Percentiles rank a stretch among this genome's conserved stretches.
phyloP scores from a whole-genome alignment of 2,329 filamentous ascomycete genomes.

The Alternaria sp. region DNA sequence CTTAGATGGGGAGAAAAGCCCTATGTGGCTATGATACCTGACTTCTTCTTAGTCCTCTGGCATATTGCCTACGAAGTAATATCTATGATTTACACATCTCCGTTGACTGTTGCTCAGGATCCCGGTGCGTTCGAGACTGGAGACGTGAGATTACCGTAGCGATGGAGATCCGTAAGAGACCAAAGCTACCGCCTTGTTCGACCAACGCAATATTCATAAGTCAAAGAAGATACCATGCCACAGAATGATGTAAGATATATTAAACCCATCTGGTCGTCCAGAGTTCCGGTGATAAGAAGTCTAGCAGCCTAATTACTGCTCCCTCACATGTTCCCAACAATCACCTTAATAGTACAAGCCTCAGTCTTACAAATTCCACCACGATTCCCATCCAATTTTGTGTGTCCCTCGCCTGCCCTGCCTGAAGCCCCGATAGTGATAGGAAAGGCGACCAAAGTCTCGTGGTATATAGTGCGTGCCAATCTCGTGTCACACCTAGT shows the following conservation, averaged over 20 bases:
- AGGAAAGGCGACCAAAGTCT: constrained; percentile 9
- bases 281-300: constrained; percentile 1
- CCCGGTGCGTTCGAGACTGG: not conserved
- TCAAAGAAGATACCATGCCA: not conserved
- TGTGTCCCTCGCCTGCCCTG: constrained; percentile 1
- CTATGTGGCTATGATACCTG: constrained; percentile 13
- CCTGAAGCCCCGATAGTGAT: not conserved
- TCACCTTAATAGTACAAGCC: constrained; percentile 16
- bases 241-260: constrained; percentile 11
- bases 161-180: not conserved
- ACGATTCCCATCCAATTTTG: constrained; percentile 19
- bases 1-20: constrained; percentile 1
- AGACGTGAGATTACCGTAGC: not conserved
- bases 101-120: not conserved
- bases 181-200: not conserved
- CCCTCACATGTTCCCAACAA: constrained; percentile 5
- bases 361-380: constrained; percentile 11
- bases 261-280: constrained; percentile 10
- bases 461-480: not conserved
- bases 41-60: not conserved
- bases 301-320: constrained; percentile 1
- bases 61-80: not conserved
- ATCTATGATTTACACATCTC: not conserved
- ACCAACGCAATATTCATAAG: not conserved
- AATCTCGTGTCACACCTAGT: constrained; percentile 15